phyloP scores from a whole-genome alignment of 225 moss, liverwort and hornwort species.

The Climacium dendroides region DNA sequence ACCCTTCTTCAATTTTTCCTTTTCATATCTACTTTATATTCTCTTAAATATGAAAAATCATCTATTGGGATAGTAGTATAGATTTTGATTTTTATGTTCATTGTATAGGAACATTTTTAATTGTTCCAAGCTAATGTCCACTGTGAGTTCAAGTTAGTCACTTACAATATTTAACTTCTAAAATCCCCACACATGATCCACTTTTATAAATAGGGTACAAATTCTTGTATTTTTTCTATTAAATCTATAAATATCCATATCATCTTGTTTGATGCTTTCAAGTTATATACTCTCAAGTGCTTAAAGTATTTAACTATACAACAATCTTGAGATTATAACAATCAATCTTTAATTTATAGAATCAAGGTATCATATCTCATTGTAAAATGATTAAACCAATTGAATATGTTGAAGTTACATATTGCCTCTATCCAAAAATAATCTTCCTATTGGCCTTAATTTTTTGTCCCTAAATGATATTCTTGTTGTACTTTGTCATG shows the following conservation, averaged over 20 bases:
- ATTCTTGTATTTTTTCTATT: too few relatives aligned
- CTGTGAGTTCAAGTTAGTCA: neutral
- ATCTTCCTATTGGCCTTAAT: too few relatives aligned
- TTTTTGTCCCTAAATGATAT: too few relatives aligned
- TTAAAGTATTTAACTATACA: neutral
- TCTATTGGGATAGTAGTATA: neutral
- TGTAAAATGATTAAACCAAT: neutral
- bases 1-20: neutral
- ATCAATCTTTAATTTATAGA: neutral
- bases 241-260: too few relatives aligned
- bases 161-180: neutral
- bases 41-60: neutral
- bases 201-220: neutral
- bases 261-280: too few relatives aligned
- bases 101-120: neutral
- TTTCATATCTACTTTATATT: too few relatives aligned
- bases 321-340: neutral
- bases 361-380: rapidly evolving
- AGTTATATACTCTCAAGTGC: neutral
- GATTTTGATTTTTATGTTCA: neutral
- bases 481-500: too few relatives aligned
- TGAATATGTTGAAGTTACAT: too few relatives aligned
- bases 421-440: too few relatives aligned
- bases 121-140: too few relatives aligned
- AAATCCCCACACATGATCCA: neutral